Evolutionary conservation across 345 rosid species (phyloP).

Genomic region (Arabis alpina): DNA sequence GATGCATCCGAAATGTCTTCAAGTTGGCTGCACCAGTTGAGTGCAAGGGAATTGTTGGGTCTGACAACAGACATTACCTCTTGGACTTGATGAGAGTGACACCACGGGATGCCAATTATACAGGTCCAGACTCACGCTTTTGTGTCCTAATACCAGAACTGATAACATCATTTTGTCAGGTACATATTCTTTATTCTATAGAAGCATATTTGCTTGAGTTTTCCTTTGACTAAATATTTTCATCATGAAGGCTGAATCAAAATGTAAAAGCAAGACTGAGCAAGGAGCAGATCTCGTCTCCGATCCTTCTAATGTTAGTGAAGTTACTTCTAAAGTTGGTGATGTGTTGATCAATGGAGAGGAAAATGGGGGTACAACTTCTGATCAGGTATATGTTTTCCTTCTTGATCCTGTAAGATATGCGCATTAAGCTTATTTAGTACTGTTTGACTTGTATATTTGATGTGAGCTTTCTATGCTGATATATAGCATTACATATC

Average conservation of each 20-base stretch:
- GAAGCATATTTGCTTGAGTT: constrained; percentile 29
- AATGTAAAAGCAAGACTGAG: constrained; percentile 49
- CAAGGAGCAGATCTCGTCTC: constrained; percentile 41
- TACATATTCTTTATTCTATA: constrained; percentile 31
- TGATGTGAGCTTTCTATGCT: no score
- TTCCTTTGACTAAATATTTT: constrained; percentile 33
- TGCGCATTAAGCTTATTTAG: constrained; percentile 1
- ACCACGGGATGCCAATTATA: constrained; percentile 96
- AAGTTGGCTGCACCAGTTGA: constrained; percentile 98
- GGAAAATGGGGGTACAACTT: constrained; percentile 46
- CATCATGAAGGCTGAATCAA: constrained; percentile 64
- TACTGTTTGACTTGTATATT: constrained; percentile 9
- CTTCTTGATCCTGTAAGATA: neutral
- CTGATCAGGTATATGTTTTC: constrained; percentile 51
- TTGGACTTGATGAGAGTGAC: constrained; percentile 99
- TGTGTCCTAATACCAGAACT: constrained; percentile 95
- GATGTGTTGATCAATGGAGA: constrained; percentile 42
- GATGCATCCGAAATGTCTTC: constrained; percentile 85
- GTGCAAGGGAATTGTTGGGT: constrained; percentile 99
- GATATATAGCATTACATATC: neutral
- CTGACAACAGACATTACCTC: constrained; percentile 99
- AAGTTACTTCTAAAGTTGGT: constrained; percentile 48
- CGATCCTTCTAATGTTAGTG: constrained; percentile 49
- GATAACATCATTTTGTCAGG: constrained; percentile 92
- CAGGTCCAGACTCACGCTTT: constrained; percentile 90